These are phyloP conservation scores for Pseudevernia furfuracea DNA, from an alignment of 495 filamentous ascomycete genomes.

Conservation along the genomic window DNA sequence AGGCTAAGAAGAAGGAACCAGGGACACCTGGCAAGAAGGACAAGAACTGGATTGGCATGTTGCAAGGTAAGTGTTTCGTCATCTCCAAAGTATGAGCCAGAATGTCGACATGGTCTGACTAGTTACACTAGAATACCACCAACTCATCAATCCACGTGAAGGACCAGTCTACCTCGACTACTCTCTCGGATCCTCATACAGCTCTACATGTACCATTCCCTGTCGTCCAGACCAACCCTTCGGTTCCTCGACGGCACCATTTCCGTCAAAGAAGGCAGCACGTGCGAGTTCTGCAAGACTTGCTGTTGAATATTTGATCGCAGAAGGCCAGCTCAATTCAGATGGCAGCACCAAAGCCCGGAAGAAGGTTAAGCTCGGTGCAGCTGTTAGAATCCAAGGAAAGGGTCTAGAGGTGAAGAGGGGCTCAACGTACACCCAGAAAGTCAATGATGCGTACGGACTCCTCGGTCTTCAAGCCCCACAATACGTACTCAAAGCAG, in stretches of 20 bases:
- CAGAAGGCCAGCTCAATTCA: constrained; percentile 16
- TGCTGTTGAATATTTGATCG: constrained; percentile 28
- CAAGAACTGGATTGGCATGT: constrained; percentile 25
- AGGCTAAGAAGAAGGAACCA: constrained; percentile 3
- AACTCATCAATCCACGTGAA: constrained; percentile 8
- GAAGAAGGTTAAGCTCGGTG: constrained; percentile 19
- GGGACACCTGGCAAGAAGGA: not conserved
- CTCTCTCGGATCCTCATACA: constrained; percentile 16
- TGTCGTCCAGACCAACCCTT: constrained; percentile 7
- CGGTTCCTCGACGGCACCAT: constrained; percentile 17
- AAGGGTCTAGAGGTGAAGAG: constrained; percentile 15
- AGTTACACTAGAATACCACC: constrained; percentile 18
- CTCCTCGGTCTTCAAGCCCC: constrained; percentile 19
- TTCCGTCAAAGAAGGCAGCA: constrained; percentile 30
- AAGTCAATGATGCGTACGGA: constrained; percentile 18
- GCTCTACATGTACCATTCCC: constrained; percentile 22
- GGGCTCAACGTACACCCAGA: constrained; percentile 18
- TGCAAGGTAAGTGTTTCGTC: constrained; percentile 15
- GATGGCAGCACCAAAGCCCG: constrained; percentile 18
- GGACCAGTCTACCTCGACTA: constrained; percentile 20
- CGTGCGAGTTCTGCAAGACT: constrained; percentile 23
- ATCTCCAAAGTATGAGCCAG: not conserved
- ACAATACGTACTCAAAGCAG: constrained; percentile 19
- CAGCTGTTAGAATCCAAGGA: constrained; percentile 14
- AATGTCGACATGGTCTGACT: not conserved